Evolutionary conservation across 129 eudicot genomes (phyloP).

Genomic region (Centaurea solstitialis): DNA sequence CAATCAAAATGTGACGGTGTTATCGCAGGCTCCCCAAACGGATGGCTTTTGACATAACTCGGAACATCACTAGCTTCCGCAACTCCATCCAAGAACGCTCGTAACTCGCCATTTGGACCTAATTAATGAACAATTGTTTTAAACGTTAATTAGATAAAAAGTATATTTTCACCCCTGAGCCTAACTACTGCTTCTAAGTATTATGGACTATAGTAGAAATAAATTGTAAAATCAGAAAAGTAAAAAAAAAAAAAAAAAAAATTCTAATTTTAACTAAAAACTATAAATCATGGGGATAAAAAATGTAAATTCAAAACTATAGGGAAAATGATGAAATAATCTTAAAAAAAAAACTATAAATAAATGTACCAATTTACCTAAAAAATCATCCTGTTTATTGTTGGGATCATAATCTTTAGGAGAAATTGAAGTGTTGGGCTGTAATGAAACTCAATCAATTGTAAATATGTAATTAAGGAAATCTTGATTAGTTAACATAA

Average conservation of each 20-base stretch:
- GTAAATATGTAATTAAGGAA: not conserved
- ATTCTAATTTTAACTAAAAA: too few species aligned
- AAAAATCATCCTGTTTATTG: conserved; percentile 24
- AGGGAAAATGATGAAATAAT: too few species aligned
- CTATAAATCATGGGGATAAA: too few species aligned
- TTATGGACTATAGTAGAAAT: too few species aligned
- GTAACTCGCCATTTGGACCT: conserved; percentile 60
- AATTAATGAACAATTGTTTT: not conserved
- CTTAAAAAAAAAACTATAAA: too few species aligned
- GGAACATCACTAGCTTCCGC: conserved; percentile 54
- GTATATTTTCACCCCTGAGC: too few species aligned
- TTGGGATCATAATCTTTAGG: conserved; percentile 32
- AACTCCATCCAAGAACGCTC: conserved; percentile 50
- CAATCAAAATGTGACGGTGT: conserved; percentile 42
- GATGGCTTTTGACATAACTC: conserved; percentile 44
- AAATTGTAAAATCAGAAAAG: too few species aligned
- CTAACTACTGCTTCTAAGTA: too few species aligned
- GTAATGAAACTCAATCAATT: conserved; percentile 19
- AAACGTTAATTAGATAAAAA: not conserved
- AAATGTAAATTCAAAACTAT: too few species aligned
- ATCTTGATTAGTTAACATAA: not conserved
- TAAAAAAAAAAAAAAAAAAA: too few species aligned
- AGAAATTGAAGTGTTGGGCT: conserved; percentile 61
- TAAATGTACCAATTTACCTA: conserved; percentile 35
- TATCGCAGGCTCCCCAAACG: conserved; percentile 50